Evolutionary conservation across 1,139 yeast genomes (phyloP), one percentile per base, ranked within the genome.

Genomic region (Lodderomyces margitis): DNA sequence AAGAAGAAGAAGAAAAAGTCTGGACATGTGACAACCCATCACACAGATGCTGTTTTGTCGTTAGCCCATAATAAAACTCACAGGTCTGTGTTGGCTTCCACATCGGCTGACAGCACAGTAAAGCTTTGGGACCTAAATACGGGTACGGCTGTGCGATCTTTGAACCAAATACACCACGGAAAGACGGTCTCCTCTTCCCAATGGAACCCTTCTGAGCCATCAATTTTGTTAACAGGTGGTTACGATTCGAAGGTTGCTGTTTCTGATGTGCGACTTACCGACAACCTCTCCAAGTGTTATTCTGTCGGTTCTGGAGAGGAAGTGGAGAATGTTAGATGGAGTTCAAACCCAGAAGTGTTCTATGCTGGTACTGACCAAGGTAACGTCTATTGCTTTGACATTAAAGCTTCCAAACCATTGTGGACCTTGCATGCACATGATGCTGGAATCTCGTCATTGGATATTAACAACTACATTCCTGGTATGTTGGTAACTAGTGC

Each of bases 341-440:
- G 57, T 25, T 47, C 78, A 58, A 50, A 75, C 43, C 85, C 85
- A 23, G 80, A 81, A 51, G 66, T 77, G 32, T 86, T 92, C 59
- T 80, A 85, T 57, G 95, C 89, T 34, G 96, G 97, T 54, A 89
- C 97, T 30, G 98, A 92, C 61, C 75, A 80, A 49, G 99, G 99
- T 59, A 83, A 83, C 55, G 80, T 92, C 27, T 87, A 87, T 66
- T 85, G 94, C 50, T 91, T 86, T 56, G 98, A 92, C 64, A 83
- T 87, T 37, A 80, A 96, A 61, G 78, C 72, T 39, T 72, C 76
- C 40, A 79, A 76, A 51, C 89, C 96, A 20, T 57, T 92, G 31
- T 92, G 99, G 99, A 87, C 95, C 5, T 74, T 92, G 55, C 96
- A 94, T 66, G 98, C 98, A 2, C 98, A 92, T 61, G 98, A 92